Percentiles rank a stretch among this genome's conserved stretches.
Evolutionary conservation across 2,329 filamentous ascomycete genomes (phyloP).

Genomic region (Fusarium proliferatum): DNA sequence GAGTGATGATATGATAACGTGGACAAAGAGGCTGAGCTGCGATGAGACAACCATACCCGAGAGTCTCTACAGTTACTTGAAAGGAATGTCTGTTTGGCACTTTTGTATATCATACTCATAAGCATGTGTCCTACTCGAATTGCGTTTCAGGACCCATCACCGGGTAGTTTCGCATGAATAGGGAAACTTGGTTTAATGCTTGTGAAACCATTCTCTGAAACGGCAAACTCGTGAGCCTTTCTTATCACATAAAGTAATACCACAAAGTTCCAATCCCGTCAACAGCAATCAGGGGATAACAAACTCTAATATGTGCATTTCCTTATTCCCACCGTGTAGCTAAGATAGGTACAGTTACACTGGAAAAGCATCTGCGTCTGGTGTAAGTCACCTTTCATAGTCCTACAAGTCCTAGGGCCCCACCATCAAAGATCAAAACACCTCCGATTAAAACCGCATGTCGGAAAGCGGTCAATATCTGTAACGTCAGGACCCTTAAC

Average conservation of each 20-base stretch:
- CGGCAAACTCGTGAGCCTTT: background rate
- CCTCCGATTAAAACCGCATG: constrained; percentile 29
- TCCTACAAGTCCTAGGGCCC: constrained; percentile 25
- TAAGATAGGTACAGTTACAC: background rate
- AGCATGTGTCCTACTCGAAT: constrained; percentile 20
- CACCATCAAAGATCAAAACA: background rate
- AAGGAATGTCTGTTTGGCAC: constrained; percentile 14
- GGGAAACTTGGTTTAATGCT: constrained; percentile 4
- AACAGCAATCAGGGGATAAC: background rate
- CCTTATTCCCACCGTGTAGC: constrained; percentile 19
- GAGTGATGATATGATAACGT: constrained; percentile 2
- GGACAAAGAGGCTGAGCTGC: constrained; percentile 16
- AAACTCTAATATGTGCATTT: background rate
- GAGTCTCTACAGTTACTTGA: background rate
- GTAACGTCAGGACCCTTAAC: constrained; percentile 19
- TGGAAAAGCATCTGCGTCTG: background rate
- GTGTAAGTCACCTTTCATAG: background rate
- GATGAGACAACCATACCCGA: background rate
- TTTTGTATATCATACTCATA: constrained; percentile 3
- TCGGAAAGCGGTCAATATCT: constrained; percentile 23
- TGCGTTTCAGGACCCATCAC: constrained; percentile 19
- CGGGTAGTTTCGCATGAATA: constrained; percentile 14
- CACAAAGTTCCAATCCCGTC: background rate
- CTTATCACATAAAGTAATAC: background rate
- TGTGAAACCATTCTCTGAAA: constrained; percentile 34